Base-by-base conservation (phyloP, 306 rosid genomes). In the Trifolium pratense region DNA sequence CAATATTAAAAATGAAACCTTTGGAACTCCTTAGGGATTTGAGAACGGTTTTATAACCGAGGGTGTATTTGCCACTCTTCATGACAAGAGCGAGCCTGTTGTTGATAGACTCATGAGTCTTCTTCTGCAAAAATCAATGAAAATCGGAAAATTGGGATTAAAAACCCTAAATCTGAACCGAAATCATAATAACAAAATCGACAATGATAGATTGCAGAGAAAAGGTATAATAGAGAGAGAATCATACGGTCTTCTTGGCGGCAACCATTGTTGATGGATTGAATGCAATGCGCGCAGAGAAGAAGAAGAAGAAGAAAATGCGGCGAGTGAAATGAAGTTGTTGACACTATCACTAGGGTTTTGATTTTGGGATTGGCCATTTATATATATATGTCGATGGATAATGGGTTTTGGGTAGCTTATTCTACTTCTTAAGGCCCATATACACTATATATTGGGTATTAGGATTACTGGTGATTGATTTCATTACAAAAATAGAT, bases 31-130 rank as follows among this genome's bases (percentile, higher is more conserved):
- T 85, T 0, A 91, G 89, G 18, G 97, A 73, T 43, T 89, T 89
- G 57, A 87, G 88, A 48, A 91, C 95, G 9, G 97, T 91, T 64
- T 91, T 91, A 69, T 89, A 91, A 2, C 97, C 92, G 66, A 90
- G 80, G 3, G 96, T 90, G 26, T 60, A 90, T 66, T 90, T 90
- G 15, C 96, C 96, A 58, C 96, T 90, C 96, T 90, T 90, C 96
- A 90, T 88, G 10, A 90, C 96, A 68, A 90, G 96, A 68, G 96
- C 96, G 25, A 87, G 95, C 87, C 95, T 87, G 82, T 89, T 91
- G 88, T 89, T 91, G 40, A 89, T 91, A 77, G 87, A 87, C 89
- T 91, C 97, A 79, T 91, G 97, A 5, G 95, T 91, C 91, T 91
- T 89, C 91, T 91, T 91, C 86, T 85, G 86, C 4, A 73, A 21